Conservation (phyloP, 208 protist genomes). For the Leishmania gerbilli region DNA sequence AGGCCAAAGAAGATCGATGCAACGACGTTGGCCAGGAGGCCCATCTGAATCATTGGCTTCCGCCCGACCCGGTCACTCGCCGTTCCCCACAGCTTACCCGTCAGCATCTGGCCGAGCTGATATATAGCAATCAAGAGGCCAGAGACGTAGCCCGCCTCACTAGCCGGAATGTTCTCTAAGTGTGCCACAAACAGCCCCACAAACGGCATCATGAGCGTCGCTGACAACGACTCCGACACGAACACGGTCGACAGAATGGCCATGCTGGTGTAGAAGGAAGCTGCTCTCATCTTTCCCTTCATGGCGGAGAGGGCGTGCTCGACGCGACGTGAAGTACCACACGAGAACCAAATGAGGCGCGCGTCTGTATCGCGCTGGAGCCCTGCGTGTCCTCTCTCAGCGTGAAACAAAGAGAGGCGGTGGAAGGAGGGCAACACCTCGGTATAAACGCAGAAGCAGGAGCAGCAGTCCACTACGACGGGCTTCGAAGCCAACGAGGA, state of each 20-base stretch:
- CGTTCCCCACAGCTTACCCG: constrained; percentile 49
- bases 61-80: constrained; percentile 49
- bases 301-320: neutral
- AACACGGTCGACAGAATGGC: constrained; percentile 43
- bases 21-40: constrained; percentile 49
- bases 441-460: neutral
- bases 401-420: neutral
- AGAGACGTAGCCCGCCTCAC: constrained; percentile 57
- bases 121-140: constrained; percentile 54
- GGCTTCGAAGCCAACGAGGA: too few relatives aligned
- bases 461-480: too few relatives aligned
- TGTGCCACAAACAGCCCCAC: constrained; percentile 53
- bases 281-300: neutral
- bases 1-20: constrained; percentile 70
- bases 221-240: constrained; percentile 54
- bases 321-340: neutral
- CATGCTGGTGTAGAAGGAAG: constrained; percentile 36
- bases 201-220: constrained; percentile 55
- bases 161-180: constrained; percentile 33
- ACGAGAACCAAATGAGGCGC: neutral
- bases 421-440: neutral
- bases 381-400: neutral
- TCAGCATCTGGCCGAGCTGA: constrained; percentile 52
- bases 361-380: neutral
- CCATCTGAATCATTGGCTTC: constrained; percentile 52